These are phyloP conservation scores for Schizochytrium sp. DNA, from an alignment of 108 stramenopile genomes.

Conservation along the genomic window DNA sequence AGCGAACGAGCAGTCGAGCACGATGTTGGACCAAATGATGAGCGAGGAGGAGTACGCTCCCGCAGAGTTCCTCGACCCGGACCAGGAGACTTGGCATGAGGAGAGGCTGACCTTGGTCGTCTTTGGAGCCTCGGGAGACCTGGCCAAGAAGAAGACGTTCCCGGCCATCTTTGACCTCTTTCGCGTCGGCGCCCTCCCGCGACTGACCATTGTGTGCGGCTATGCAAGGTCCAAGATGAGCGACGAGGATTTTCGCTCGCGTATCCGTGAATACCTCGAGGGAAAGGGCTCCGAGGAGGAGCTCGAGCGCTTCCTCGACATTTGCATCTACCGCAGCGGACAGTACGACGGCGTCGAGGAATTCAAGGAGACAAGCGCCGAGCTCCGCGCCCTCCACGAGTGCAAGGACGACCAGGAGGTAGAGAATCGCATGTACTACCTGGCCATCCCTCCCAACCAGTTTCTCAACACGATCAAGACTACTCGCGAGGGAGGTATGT, in stretches of 20 bases:
- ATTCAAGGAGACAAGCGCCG: conserved; percentile 43
- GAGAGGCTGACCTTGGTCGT: conserved; percentile 35
- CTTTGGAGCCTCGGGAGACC: conserved; percentile 80
- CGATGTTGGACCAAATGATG: no score
- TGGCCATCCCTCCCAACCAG: conserved; percentile 92
- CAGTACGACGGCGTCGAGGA: conserved; percentile 72
- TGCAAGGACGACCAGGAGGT: not conserved
- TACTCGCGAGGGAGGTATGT: conserved; percentile 60
- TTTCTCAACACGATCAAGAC: conserved; percentile 74
- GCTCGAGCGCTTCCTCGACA: conserved; percentile 60
- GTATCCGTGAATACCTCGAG: conserved; percentile 60
- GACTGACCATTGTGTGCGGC: conserved; percentile 63
- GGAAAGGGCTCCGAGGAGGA: conserved; percentile 33
- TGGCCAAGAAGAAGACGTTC: conserved; percentile 94
- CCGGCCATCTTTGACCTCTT: conserved; percentile 80
- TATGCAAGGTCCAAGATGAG: conserved; percentile 77
- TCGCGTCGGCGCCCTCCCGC: conserved; percentile 62
- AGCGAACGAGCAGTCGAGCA: no score
- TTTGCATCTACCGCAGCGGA: conserved; percentile 63
- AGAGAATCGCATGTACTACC: conserved; percentile 77
- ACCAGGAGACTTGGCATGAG: not conserved
- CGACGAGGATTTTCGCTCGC: conserved; percentile 67
- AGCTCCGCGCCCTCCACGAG: conserved; percentile 25
- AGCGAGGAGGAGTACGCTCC: not conserved
- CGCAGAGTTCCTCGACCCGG: not conserved